Evolutionary conservation across 768 basidiomycete genomes (phyloP).

Genomic region (Suillus subluteus): DNA sequence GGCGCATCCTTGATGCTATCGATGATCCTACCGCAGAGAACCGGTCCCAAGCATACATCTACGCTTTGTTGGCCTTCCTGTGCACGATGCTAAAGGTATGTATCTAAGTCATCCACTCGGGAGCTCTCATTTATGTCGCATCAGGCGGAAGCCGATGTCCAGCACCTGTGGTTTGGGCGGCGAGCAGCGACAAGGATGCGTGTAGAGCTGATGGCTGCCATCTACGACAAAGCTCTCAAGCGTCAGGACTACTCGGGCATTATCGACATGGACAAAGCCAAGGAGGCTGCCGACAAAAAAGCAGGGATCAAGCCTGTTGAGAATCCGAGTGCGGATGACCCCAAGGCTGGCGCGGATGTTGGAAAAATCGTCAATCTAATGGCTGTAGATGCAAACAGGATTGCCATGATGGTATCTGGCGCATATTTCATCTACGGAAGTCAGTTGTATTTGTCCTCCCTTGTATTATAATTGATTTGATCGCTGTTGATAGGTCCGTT

Average conservation of each 20-base stretch:
- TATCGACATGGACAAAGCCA: conserved; percentile 51
- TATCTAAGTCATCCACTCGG: neutral
- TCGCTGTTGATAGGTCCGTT: conserved; percentile 56
- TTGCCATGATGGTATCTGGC: conserved; percentile 56
- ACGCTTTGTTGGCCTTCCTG: conserved; percentile 74
- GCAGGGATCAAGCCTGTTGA: conserved; percentile 24
- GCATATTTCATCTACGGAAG: conserved; percentile 72
- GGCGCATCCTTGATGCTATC: conserved; percentile 64
- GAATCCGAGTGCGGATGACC: conserved; percentile 43
- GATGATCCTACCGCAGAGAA: conserved; percentile 50
- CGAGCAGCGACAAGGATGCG: conserved; percentile 76
- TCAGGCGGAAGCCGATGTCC: conserved; percentile 66
- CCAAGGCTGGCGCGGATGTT: conserved; percentile 79
- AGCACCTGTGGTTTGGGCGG: conserved; percentile 81
- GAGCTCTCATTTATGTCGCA: conserved; percentile 2
- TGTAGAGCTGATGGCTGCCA: conserved; percentile 79
- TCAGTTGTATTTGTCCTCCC: conserved; percentile 27
- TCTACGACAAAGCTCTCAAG: conserved; percentile 88
- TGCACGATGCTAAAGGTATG: conserved; percentile 43
- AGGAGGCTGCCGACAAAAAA: conserved; percentile 27
- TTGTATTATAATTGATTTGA: neutral
- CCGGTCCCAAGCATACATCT: conserved; percentile 70
- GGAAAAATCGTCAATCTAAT: conserved; percentile 92
- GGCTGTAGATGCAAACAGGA: conserved; percentile 74
- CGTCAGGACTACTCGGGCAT: conserved; percentile 84